Evolutionary conservation across 371 early-diverging fungal genomes (phyloP), one percentile per base, ranked within the genome.

Genomic region (Mortierella sp.): DNA sequence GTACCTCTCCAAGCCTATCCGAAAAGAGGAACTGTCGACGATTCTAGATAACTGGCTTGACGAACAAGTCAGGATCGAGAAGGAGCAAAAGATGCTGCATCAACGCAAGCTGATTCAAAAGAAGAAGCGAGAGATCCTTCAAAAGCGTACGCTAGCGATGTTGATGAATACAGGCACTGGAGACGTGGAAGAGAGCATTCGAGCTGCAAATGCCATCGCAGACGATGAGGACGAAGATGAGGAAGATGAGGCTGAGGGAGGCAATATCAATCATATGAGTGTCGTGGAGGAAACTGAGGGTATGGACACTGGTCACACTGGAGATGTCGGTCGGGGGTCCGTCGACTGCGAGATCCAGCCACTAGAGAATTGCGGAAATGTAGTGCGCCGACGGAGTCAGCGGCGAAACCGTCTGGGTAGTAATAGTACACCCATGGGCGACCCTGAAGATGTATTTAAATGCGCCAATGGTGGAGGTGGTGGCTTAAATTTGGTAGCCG

Each of bases 1-100:
- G 20, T 85, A 84, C 24, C 74, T 86, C 3, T 74, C 83, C 52
- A 86, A 86, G 39, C 86, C 84, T 1, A 72, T 85, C 45, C 66
- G 77, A 45, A 75, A 80, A 54, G 81, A 80, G 43, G 81, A 80
- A 52, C 57, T 85, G 8, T 77, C 68, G 5, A 62, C 67, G 30
- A 72, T 80, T 22, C 60, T 83, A 10, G 78, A 77, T 9, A 57
- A 51, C 5, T 84, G 83, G 76, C 43, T 81, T 62, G 76, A 76
- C 45, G 71, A 70, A 1, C 73, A 76, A 8, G 57, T 69, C 20
- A 55, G 45, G 12, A 43, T 37, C 18, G 76, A 66, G 28, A 39
- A 24, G 35, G 76, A 73, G 47, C 51, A 28, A 52, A 72, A 59
- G 68, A 1, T 77, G 52, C 26, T 58, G 32, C 43, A 62, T 9